These are phyloP conservation scores for Zasmidium angulare DNA, from an alignment of 2,329 filamentous ascomycete genomes.

Conservation along the genomic window DNA sequence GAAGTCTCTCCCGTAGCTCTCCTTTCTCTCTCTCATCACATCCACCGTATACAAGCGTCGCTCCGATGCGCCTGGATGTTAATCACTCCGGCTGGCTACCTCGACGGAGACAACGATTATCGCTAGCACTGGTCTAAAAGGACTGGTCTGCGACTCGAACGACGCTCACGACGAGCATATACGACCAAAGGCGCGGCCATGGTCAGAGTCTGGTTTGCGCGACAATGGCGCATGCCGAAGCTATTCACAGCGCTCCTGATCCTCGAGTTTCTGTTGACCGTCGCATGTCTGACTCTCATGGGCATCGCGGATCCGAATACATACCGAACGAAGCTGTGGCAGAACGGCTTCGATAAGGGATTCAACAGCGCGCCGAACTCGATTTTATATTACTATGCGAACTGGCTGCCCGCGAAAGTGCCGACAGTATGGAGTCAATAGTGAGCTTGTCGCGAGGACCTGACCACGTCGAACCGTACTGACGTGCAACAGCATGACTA, in stretches of 20 bases:
- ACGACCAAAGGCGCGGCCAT: not conserved
- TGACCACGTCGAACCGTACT: slow-evolving; percentile 4
- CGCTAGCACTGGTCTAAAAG: not conserved
- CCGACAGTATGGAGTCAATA: slow-evolving; percentile 72
- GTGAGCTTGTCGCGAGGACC: slow-evolving; percentile 52
- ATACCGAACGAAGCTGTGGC: slow-evolving; percentile 71
- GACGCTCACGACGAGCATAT: not conserved
- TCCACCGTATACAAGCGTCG: not conserved
- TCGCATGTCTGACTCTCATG: slow-evolving; percentile 68
- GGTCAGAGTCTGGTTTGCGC: slow-evolving; percentile 37
- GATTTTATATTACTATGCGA: slow-evolving; percentile 71
- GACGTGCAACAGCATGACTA: slow-evolving; percentile 60
- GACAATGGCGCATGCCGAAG: slow-evolving; percentile 55
- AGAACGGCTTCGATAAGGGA: slow-evolving; percentile 66
- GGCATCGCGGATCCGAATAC: slow-evolving; percentile 71
- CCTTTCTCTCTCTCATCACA: not conserved
- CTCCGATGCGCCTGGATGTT: slow-evolving; percentile 6
- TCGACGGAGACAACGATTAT: slow-evolving; percentile 1
- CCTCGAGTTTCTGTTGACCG: slow-evolving; percentile 64
- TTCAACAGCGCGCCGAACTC: slow-evolving; percentile 74
- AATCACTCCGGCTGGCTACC: not conserved
- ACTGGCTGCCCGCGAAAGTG: slow-evolving; percentile 60
- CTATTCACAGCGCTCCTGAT: slow-evolving; percentile 59
- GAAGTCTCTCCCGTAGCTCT: not conserved
- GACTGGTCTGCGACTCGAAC: not conserved